Conservation (phyloP, 768 basidiomycete species). For the Calocybe cyanea region DNA sequence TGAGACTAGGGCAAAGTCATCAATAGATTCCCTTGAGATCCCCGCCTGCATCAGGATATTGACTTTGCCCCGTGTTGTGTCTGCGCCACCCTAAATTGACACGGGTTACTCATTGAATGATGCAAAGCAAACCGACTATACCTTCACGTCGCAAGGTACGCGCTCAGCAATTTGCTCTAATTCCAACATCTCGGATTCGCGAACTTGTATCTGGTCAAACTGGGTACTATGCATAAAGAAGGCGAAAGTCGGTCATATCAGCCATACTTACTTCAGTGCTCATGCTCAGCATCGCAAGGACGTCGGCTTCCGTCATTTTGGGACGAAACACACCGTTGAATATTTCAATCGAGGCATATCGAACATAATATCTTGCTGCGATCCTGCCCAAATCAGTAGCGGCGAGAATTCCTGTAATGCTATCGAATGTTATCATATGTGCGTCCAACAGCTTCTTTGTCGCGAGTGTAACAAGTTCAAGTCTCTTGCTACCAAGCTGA, state of each 20-base stretch:
- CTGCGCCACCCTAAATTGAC: conserved; percentile 50
- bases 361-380: conserved; percentile 95
- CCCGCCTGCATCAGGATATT: conserved; percentile 92
- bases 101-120: not conserved
- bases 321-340: conserved; percentile 78
- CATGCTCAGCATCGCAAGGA: conserved; percentile 78
- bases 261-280: conserved; percentile 75
- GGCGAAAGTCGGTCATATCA: too few species aligned
- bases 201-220: conserved; percentile 94
- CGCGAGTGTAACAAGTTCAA: conserved; percentile 61
- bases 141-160: conserved; percentile 80
- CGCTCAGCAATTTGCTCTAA: conserved; percentile 64
- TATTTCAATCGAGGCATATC: conserved; percentile 77
- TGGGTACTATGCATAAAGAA: conserved; percentile 23
- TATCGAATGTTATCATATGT: conserved; percentile 81
- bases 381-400: conserved; percentile 94
- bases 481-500: conserved; percentile 64
- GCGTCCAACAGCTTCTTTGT: conserved; percentile 63
- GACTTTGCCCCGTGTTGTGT: conserved; percentile 71
- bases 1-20: conserved; percentile 95
- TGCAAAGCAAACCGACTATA: conserved; percentile 21
- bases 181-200: conserved; percentile 87
- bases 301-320: conserved; percentile 91
- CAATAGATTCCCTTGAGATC: conserved; percentile 75
- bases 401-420: conserved; percentile 50